Evolutionary conservation across 768 basidiomycete species (phyloP), one percentile per base, ranked within the genome.

Genomic region (Amyloporia xantha): DNA sequence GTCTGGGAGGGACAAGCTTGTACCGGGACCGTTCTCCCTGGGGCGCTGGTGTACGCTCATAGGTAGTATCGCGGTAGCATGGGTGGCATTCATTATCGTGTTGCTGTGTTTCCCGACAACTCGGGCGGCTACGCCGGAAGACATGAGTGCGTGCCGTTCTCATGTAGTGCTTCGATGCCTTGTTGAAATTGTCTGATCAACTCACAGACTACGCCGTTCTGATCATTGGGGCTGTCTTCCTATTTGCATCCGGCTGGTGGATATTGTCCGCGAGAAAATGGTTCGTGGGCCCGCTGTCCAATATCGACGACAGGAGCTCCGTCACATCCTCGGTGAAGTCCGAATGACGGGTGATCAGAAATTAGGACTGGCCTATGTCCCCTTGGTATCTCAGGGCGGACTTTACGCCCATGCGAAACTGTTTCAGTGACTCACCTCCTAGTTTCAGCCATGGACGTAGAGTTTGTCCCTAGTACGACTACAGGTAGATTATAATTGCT

Each of bases 201-300:
- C 30, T 7, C 15, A 15, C 50, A 86, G 84, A 86, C 59, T 85
- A 84, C 58, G 71, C 82, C 1, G 74, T 83, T 19, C 79, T 84
- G 12, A 76, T 86, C 44, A 74, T 86, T 55, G 68, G 74, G 66
- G 68, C 66, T 2, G 82, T 86, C 2, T 83, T 86, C 60, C 58
- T 82, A n/a, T 84, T 84, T 54, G 80, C 84, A 0, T 64, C 75
- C 1, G 48, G 69, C 5, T 84, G 78, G 4, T 86, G 84, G 84
- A 61, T 80, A 4, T 27, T 79, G 2, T 84, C 83, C 28, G 84
- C 84, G 1, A 74, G 66, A 28, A 77, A 79, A 44, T 87, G 84
- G 84, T 86, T 86, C 66, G 71, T 65, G 19, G 84, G 84, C 0
- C 84, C 83, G n/a, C 67, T 86, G 42, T 66, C 68, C 51, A 85